phyloP scores from a whole-genome alignment of 1,284 basidiomycete species.

The Sanghuangporus baumii region DNA sequence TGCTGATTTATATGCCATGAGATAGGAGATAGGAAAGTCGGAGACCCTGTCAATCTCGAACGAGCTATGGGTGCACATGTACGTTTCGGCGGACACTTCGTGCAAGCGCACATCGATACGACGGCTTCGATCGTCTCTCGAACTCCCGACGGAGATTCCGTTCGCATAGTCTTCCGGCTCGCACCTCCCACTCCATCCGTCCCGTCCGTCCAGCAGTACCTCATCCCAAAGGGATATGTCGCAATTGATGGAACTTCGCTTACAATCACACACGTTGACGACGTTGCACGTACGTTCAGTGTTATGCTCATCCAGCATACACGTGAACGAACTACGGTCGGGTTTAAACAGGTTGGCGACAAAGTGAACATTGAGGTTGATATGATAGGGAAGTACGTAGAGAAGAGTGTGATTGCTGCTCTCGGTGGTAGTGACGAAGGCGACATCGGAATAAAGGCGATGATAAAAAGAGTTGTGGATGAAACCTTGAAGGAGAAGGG shows the following conservation, averaged over 20 bases:
- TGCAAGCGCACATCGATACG: conserved; percentile 95
- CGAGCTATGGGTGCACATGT: conserved; percentile 91
- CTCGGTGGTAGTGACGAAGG: conserved; percentile 48
- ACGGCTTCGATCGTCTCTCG: conserved; percentile 73
- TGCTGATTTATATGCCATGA: not conserved
- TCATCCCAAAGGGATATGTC: conserved; percentile 96
- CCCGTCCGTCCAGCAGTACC: conserved; percentile 70
- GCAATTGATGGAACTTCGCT: conserved; percentile 94
- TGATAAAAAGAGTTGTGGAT: conserved; percentile 73
- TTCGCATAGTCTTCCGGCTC: conserved; percentile 78
- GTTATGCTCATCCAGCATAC: conserved; percentile 97
- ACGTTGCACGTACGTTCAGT: conserved; percentile 66
- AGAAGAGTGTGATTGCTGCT: conserved; percentile 74
- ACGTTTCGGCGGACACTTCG: conserved; percentile 95
- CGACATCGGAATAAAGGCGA: conserved; percentile 45
- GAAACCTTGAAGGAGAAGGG: conserved; percentile 53
- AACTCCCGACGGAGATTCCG: conserved; percentile 79
- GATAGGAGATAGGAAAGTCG: conserved; percentile 71
- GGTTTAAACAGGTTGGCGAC: conserved; percentile 68
- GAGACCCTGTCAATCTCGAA: conserved; percentile 88
- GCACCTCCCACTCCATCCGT: conserved; percentile 53
- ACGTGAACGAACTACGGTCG: conserved; percentile 83
- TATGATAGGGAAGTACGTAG: conserved; percentile 86
- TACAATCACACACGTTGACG: conserved; percentile 84
- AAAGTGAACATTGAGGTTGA: conserved; percentile 95